phyloP scores from a whole-genome alignment of 1,139 yeast genomes.

The Citeromyces siamensis region DNA sequence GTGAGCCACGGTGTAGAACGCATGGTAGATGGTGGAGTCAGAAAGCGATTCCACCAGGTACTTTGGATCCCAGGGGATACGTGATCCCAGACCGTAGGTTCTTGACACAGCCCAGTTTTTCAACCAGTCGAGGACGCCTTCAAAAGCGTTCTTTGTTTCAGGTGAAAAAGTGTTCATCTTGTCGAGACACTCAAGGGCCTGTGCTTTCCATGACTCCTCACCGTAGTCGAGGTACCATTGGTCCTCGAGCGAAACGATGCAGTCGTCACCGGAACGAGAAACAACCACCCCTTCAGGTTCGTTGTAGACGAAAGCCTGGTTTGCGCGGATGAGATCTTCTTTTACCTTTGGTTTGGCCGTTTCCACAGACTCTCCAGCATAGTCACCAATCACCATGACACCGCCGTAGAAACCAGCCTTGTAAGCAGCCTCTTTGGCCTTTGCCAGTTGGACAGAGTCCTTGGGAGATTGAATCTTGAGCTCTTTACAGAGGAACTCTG shows the following conservation, averaged over 20 bases:
- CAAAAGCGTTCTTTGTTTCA: constrained; percentile 88
- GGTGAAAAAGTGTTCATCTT: constrained; percentile 69
- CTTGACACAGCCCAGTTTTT: constrained; percentile 98
- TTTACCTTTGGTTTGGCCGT: constrained; percentile 81
- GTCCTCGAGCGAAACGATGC: constrained; percentile 94
- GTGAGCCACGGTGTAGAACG: constrained; percentile 87
- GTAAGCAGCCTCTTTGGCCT: constrained; percentile 91
- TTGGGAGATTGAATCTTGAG: constrained; percentile 92
- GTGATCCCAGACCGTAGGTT: constrained; percentile 93
- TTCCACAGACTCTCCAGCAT: constrained; percentile 84
- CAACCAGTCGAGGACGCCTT: constrained; percentile 92
- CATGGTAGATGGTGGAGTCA: constrained; percentile 94
- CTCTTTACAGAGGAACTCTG: constrained; percentile 74
- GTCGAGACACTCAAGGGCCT: constrained; percentile 71
- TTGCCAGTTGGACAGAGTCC: constrained; percentile 75
- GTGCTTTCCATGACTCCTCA: constrained; percentile 84
- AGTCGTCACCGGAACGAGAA: constrained; percentile 94
- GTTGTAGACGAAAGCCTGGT: constrained; percentile 78
- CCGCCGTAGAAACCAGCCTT: constrained; percentile 97
- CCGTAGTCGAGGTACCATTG: constrained; percentile 99
- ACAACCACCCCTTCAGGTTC: constrained; percentile 90
- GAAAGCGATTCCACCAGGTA: constrained; percentile 91
- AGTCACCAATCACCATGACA: constrained; percentile 65
- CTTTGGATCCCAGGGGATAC: constrained; percentile 94
- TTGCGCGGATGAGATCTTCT: constrained; percentile 64